Conservation (phyloP, 345 rosid species). For the Citropsis articulata region DNA sequence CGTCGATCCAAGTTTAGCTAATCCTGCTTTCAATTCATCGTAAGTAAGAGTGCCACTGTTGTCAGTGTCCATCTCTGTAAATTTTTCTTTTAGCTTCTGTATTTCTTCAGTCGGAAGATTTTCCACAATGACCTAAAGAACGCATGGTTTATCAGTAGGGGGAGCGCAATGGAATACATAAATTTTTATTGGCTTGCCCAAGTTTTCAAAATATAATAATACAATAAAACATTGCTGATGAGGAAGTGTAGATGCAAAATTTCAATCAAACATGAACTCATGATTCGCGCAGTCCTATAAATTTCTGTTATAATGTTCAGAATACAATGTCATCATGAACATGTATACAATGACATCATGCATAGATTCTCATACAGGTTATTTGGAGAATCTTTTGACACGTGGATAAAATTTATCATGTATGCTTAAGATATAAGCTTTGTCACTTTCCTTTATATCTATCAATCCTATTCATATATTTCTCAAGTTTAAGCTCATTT, state of each 20-base stretch:
- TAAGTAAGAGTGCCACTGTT: too few species aligned
- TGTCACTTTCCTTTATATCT: not conserved
- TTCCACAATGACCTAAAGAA: conserved; percentile 43
- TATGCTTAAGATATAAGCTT: not conserved
- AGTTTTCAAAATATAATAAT: not conserved
- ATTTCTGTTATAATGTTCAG: too few species aligned
- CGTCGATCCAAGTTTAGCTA: conserved; percentile 72
- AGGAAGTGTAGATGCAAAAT: not conserved
- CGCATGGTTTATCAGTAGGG: not conserved
- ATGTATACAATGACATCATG: too few species aligned
- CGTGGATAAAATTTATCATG: not conserved
- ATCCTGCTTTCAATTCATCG: conserved; percentile 36
- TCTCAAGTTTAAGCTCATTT: not conserved
- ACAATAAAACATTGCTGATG: not conserved
- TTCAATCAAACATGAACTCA: not conserved
- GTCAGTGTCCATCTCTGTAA: too few species aligned
- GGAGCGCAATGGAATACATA: not conserved
- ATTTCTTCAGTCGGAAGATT: too few species aligned
- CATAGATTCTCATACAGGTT: not conserved
- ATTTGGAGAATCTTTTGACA: not conserved
- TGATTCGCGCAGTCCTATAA: not conserved
- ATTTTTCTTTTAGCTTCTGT: too few species aligned
- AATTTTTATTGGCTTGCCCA: not conserved
- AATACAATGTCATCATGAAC: too few species aligned
- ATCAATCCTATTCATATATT: not conserved